A percentile compares a stretch with the other conserved stretches of the same genome.
These are phyloP conservation scores for Nigrospora osmanthi DNA, from an alignment of 2,329 filamentous ascomycete species.

Conservation along the genomic window DNA sequence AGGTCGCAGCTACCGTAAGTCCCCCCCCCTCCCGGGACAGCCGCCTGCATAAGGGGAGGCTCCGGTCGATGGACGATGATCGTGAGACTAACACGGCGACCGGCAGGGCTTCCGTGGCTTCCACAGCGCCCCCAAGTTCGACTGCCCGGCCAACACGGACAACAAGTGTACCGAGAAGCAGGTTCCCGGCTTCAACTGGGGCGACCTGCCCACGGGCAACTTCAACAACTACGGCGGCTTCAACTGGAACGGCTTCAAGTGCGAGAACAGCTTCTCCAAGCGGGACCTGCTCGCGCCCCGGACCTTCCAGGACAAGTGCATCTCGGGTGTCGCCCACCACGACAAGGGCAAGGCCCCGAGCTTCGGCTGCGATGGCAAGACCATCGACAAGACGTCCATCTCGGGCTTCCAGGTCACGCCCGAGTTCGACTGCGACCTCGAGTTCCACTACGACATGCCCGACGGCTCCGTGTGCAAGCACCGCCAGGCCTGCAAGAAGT, in stretches of 20 bases:
- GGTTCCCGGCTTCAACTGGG: conserved; percentile 61
- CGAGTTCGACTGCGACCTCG: conserved; percentile 69
- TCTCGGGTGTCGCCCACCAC: conserved; percentile 44
- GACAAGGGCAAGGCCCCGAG: conserved; percentile 43
- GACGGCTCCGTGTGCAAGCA: conserved; percentile 80
- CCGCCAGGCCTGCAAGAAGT: conserved; percentile 55
- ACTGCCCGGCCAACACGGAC: conserved; percentile 2
- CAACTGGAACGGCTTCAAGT: conserved; percentile 65
- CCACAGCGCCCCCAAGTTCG: conserved; percentile 18
- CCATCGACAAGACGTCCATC: conserved; percentile 62
- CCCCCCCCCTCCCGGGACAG: background rate
- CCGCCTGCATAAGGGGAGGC: background rate
- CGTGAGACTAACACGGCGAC: too few species aligned
- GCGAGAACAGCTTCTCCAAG: conserved; percentile 50
- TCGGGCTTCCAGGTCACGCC: conserved; percentile 64
- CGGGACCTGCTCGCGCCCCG: conserved; percentile 48
- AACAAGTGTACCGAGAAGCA: conserved; percentile 3
- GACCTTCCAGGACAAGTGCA: conserved; percentile 49
- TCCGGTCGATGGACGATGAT: too few species aligned
- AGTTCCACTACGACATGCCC: conserved; percentile 82
- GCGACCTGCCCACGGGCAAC: conserved; percentile 48
- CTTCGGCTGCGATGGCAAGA: conserved; percentile 43
- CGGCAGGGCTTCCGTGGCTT: conserved; percentile 10
- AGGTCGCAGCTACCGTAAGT: conserved; percentile 39
- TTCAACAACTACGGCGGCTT: conserved; percentile 66